Evolutionary conservation across 2,329 filamentous ascomycete genomes (phyloP), one percentile per base, ranked within the genome.

Genomic region (Pseudocercospora ulei): DNA sequence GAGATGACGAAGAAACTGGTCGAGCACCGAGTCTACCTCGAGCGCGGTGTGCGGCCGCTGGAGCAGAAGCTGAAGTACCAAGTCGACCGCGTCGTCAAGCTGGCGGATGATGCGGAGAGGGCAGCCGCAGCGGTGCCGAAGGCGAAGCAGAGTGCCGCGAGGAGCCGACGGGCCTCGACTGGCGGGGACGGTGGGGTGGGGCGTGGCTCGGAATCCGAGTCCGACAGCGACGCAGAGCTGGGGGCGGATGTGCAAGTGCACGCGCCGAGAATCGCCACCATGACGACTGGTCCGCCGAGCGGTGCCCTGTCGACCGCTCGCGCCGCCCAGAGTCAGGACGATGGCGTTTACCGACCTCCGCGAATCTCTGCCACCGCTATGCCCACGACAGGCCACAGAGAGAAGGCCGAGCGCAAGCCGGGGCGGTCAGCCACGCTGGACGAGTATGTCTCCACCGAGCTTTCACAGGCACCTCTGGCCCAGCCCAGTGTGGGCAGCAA

Each of bases 21-120:
- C 11, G 86, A 94, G 61, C 68, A 95, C 36, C 76, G 88, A n/a
- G 70, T 95, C 1, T 96, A 92, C 59, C 69, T 98, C 1, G 92
- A 98, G 56, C 86, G 86, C 58, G 92, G 90, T 49, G 82, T 94
- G 3, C 77, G 83, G 9, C 90, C 90, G 0, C 66, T 96, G 9
- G 92, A 98, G 63, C 80, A 81, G 50, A 82, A 87, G 53, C 65
- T 98, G 46, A 88, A 86, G 50, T 98, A 95, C 63, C 87, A 95
- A 59, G 85, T 98, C 55, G 88, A 96, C 62, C 90, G 93, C 58
- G 86, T 95, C 16, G 70, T 98, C 12, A 81, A 85, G 47, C 83
- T 85, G 0, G 86, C 86, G 22, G 82, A 93, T 45, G 80, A 88
- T 51, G 72, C 75, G 3, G 72, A 78, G 47, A 67, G 73, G 20